Percentiles rank a stretch among this genome's conserved stretches.
Evolutionary conservation across 345 rosid species (phyloP).

Genomic region (Sapria himalayana): DNA sequence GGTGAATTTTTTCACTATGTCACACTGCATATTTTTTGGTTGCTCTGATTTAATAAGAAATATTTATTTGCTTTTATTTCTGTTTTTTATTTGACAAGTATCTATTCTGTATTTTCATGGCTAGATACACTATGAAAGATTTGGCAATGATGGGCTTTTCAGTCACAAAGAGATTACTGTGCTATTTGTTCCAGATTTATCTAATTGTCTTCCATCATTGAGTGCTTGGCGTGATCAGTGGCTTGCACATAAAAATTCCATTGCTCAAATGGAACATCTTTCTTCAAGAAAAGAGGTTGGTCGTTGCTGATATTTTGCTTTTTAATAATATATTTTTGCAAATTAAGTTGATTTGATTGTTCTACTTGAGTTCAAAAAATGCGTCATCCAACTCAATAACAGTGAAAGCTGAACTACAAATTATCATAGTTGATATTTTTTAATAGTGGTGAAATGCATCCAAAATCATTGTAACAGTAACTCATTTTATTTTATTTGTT

Average conservation of each 20-base stretch:
- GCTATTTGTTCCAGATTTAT: slow-evolving; percentile 78
- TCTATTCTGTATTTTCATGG: slow-evolving; percentile 3
- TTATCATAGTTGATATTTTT: no score
- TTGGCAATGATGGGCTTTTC: slow-evolving; percentile 62
- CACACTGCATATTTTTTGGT: background rate
- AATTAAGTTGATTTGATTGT: no score
- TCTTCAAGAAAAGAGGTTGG: slow-evolving; percentile 31
- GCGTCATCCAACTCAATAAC: no score
- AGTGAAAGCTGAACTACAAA: no score
- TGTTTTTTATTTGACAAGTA: slow-evolving; percentile 4
- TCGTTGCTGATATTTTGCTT: no score
- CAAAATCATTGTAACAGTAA: no score
- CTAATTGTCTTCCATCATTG: slow-evolving; percentile 71
- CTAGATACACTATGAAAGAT: slow-evolving; percentile 90
- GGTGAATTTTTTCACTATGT: background rate
- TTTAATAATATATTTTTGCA: background rate
- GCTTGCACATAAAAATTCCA: slow-evolving; percentile 57
- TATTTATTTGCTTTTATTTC: background rate
- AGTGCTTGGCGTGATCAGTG: slow-evolving; percentile 63
- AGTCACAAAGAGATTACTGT: slow-evolving; percentile 80
- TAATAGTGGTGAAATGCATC: no score
- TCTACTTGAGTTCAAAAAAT: no score
- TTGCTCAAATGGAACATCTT: slow-evolving; percentile 40
- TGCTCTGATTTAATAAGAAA: background rate
- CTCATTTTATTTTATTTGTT: no score